Evolutionary conservation across 2,329 filamentous ascomycete species (phyloP), one percentile per base, ranked within the genome.

Genomic region (Xylariaceae sp.): DNA sequence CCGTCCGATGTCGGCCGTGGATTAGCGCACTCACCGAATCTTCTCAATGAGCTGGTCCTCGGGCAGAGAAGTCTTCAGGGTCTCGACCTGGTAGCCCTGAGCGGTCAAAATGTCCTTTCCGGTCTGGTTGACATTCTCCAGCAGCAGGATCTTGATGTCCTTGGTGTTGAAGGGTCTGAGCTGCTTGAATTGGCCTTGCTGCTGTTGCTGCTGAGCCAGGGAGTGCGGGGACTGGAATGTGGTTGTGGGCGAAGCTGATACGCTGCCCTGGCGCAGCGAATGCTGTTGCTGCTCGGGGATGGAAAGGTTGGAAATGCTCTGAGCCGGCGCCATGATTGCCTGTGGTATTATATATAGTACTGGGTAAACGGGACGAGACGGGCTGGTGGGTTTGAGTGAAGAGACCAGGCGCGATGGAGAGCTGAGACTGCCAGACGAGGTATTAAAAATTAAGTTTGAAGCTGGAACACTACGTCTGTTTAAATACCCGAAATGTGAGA

Each of bases 41-140:
- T 96, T 99, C 78, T 96, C 88, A 73, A 99, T 96, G 69, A 99
- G 84, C 77, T 97, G 83, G 68, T 94, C 91, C 74, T 99, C 94
- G 0, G 91, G 88, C 58, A 99, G 78, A 39, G 92, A 96, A 64
- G 85, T 87, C 80, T 97, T 99, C 66, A 93, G 78, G 53, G 86
- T 84, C 77, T 99, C 94, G 39, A 99, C 94, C 76, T 99, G 94
- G 75, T 99, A 99, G 60, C 94, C 94, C 76, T 99, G 92, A 58
- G 79, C 81, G 59, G 78, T 84, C 59, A 99, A 80, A 59, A 97
- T 92, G 51, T 95, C 87, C 69, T 86, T 84, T 11, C 94, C 94
- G 23, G 91, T 90, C 76, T 90, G 80, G 74, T 99, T 99, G 71
- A 99, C 90, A 76, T 97, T 99, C 74, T 99, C 94, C 37, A 99